phyloP scores from a whole-genome alignment of 805 yeast genomes.

The Zygotorulaspora chibaensis region DNA sequence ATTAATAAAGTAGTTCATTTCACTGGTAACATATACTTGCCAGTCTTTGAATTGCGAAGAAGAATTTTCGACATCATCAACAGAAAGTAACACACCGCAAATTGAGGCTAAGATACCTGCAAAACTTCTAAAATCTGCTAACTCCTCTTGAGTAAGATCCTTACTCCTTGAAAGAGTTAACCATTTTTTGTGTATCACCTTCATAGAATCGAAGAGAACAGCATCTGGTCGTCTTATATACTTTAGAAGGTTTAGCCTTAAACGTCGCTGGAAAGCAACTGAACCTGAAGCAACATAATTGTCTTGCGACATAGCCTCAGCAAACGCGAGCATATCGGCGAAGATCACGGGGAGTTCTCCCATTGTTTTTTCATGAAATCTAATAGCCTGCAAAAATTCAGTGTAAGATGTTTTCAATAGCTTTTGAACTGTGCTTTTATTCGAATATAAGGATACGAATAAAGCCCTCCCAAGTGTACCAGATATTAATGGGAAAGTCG shows the following conservation, averaged over 20 bases:
- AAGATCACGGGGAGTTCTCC: slow-evolving; percentile 20
- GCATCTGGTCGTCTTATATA: slow-evolving; percentile 24
- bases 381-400: slow-evolving; percentile 26
- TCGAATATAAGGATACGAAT: slow-evolving; percentile 48
- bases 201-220: slow-evolving; percentile 31
- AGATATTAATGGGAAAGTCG: slow-evolving; percentile 34
- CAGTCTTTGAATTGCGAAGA: slow-evolving; percentile 18
- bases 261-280: slow-evolving; percentile 66
- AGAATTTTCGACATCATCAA: slow-evolving; percentile 18
- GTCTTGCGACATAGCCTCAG: slow-evolving; percentile 47
- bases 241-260: slow-evolving; percentile 42
- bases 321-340: slow-evolving; percentile 37
- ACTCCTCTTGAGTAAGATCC: slow-evolving; percentile 35
- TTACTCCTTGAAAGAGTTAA: slow-evolving; percentile 15
- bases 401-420: slow-evolving; percentile 42
- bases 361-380: slow-evolving; percentile 27
- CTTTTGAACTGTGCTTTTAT: slow-evolving; percentile 47
- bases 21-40: slow-evolving; percentile 33
- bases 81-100: slow-evolving; percentile 54
- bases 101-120: slow-evolving; percentile 71
- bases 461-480: slow-evolving; percentile 48
- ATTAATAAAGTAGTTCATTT: slow-evolving; percentile 46
- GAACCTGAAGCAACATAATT: slow-evolving; percentile 54
- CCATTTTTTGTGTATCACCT: slow-evolving; percentile 38
- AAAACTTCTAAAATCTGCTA: slow-evolving; percentile 53